Percentiles rank a stretch among this genome's conserved stretches.
These are phyloP conservation scores for Pugionium cornutum DNA, from an alignment of 345 rosid genomes.

Conservation along the genomic window DNA sequence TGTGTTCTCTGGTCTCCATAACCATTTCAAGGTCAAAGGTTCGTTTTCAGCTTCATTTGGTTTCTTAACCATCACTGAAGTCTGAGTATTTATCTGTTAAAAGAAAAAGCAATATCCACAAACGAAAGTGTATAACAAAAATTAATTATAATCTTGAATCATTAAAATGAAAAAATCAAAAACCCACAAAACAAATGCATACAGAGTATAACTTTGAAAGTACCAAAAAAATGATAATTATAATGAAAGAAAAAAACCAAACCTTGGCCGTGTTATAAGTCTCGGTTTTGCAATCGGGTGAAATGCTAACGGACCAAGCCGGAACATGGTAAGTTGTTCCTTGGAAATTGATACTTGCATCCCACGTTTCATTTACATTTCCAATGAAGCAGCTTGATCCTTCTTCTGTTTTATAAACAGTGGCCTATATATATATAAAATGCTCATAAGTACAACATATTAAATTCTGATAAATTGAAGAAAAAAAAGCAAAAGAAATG, in stretches of 20 bases:
- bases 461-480: background rate
- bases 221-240: background rate
- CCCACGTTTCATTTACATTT: slow-evolving; percentile 45
- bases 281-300: slow-evolving; percentile 53
- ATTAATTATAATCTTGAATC: too few species aligned
- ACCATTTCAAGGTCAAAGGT: slow-evolving; percentile 35
- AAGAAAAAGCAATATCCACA: background rate
- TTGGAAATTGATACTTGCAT: slow-evolving; percentile 46
- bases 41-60: slow-evolving; percentile 32
- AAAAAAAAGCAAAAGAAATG: background rate
- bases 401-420: slow-evolving; percentile 43
- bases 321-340: slow-evolving; percentile 50
- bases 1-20: slow-evolving; percentile 47
- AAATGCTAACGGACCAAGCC: slow-evolving; percentile 65
- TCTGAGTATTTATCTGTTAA: slow-evolving; percentile 38
- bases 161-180: background rate
- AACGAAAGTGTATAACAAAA: background rate
- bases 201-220: background rate
- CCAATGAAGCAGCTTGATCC: slow-evolving; percentile 59
- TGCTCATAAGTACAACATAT: background rate
- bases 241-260: slow-evolving; percentile 5
- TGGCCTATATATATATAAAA: slow-evolving; percentile 45
- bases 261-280: slow-evolving; percentile 61
- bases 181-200: background rate
- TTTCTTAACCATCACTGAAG: slow-evolving; percentile 39